Conservation (phyloP, 352 stramenopile species). For the Globisporangium apiculatum region DNA sequence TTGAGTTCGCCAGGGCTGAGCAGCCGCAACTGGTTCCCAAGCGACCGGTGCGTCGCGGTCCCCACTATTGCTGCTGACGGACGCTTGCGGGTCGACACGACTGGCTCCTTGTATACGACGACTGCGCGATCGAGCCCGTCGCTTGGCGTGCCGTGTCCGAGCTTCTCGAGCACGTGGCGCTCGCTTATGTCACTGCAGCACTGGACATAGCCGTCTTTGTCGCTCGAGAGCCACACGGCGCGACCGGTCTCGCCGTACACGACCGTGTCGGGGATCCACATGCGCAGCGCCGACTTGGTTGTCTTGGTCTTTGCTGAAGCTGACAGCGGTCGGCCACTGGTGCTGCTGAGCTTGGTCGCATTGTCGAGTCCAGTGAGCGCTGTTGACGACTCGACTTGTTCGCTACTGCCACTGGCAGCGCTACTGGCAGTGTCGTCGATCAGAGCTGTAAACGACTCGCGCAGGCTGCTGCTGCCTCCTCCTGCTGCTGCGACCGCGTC, state of each 20-base stretch:
- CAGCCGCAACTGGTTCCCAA: constrained; percentile 60
- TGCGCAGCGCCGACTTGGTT: constrained; percentile 21
- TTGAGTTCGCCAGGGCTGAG: constrained; percentile 61
- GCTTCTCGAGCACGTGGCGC: constrained; percentile 65
- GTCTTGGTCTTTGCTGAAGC: constrained; percentile 11
- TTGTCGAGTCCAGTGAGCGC: background rate
- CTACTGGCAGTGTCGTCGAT: background rate
- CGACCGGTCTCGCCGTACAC: constrained; percentile 71
- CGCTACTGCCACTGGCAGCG: background rate
- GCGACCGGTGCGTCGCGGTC: constrained; percentile 10
- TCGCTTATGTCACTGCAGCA: constrained; percentile 57
- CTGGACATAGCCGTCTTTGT: constrained; percentile 62
- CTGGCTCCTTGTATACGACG: constrained; percentile 68
- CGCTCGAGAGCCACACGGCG: constrained; percentile 64
- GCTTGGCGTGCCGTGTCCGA: constrained; percentile 21
- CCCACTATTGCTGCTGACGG: background rate
- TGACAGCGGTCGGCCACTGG: too few species aligned
- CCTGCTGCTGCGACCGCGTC: constrained; percentile 6
- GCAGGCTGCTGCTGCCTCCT: background rate
- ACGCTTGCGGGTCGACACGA: constrained; percentile 17
- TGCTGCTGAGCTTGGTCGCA: background rate
- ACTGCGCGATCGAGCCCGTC: constrained; percentile 33
- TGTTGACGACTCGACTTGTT: background rate
- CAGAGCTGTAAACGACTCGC: background rate
- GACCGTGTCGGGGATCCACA: constrained; percentile 76